Evolutionary conservation across 192 early-diverging fungal genomes (phyloP).

Genomic region (Chytriomyces sp.): DNA sequence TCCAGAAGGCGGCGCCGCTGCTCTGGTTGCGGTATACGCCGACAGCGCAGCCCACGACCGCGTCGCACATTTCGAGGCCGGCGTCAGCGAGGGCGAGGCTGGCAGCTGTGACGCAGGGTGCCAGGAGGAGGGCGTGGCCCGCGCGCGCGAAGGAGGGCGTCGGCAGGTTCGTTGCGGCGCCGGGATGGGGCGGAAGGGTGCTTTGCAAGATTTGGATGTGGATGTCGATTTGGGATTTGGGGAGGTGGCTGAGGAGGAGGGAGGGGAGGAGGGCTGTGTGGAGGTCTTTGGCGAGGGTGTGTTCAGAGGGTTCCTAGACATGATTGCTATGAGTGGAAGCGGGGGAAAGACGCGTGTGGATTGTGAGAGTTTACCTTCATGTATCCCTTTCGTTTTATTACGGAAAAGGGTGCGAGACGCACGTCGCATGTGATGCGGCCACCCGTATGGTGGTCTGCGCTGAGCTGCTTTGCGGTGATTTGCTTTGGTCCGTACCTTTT

Average conservation of each 20-base stretch:
- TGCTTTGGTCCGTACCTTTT: conserved; percentile 73
- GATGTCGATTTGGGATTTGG: conserved; percentile 76
- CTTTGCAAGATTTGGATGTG: conserved; percentile 70
- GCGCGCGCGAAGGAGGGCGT: conserved; percentile 2
- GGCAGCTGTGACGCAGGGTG: conserved; percentile 65
- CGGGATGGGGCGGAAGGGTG: conserved; percentile 55
- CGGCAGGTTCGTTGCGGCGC: conserved; percentile 35
- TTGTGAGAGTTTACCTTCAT: conserved; percentile 47
- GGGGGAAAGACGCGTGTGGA: no score
- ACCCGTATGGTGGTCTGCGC: conserved; percentile 42
- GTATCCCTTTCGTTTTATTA: conserved; percentile 56
- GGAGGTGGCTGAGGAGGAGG: conserved; percentile 68
- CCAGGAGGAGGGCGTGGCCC: conserved; percentile 53
- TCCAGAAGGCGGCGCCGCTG: conserved; percentile 8
- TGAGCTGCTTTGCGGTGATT: conserved; percentile 48
- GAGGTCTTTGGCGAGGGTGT: conserved; percentile 1
- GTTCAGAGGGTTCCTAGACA: conserved; percentile 6
- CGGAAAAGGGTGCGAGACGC: conserved; percentile 74
- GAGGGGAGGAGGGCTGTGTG: conserved; percentile 64
- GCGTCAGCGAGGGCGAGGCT: conserved; percentile 73
- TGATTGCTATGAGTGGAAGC: no score
- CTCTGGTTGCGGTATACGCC: conserved; percentile 36
- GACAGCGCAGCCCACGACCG: conserved; percentile 75
- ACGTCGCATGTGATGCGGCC: conserved; percentile 74
- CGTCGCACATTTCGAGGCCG: conserved; percentile 83